A percentile compares a stretch with the other conserved stretches of the same genome.
phyloP scores from a whole-genome alignment of 192 early-diverging fungal genomes.

The Endogone sp. region DNA sequence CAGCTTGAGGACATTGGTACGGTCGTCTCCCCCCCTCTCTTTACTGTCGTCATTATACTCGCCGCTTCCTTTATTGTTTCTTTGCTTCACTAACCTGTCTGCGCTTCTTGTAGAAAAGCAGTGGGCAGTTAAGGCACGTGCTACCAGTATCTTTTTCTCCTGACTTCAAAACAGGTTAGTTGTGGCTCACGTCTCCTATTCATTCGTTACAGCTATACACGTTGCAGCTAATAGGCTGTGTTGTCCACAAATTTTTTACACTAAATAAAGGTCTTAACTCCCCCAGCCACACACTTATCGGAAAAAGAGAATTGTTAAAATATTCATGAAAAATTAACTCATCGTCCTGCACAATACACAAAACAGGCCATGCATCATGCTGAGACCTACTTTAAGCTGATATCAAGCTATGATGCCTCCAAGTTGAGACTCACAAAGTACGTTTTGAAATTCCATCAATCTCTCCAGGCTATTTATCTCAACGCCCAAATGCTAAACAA shows the following conservation, averaged over 20 bases:
- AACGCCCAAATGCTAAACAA: not conserved
- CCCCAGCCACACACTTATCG: no score
- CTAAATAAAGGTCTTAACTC: no score
- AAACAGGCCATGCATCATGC: conserved; percentile 82
- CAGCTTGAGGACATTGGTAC: conserved; percentile 74
- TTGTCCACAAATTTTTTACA: no score
- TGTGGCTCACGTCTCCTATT: not conserved
- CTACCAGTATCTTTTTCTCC: not conserved
- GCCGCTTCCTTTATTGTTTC: no score
- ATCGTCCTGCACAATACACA: not conserved
- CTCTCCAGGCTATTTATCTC: not conserved
- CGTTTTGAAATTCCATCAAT: not conserved
- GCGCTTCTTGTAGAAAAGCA: conserved; percentile 72
- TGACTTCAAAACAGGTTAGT: no score
- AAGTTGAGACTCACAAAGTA: conserved; percentile 81
- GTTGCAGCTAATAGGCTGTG: not conserved
- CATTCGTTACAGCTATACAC: not conserved
- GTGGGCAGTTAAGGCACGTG: conserved; percentile 79
- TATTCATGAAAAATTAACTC: not conserved
- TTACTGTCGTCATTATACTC: no score
- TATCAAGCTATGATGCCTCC: conserved; percentile 61
- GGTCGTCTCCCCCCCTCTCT: not conserved
- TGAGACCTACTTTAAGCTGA: conserved; percentile 88
- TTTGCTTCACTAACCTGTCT: no score
- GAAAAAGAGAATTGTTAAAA: not conserved